Base-by-base conservation (phyloP, 495 filamentous ascomycete species). In the Penicillium canescens region DNA sequence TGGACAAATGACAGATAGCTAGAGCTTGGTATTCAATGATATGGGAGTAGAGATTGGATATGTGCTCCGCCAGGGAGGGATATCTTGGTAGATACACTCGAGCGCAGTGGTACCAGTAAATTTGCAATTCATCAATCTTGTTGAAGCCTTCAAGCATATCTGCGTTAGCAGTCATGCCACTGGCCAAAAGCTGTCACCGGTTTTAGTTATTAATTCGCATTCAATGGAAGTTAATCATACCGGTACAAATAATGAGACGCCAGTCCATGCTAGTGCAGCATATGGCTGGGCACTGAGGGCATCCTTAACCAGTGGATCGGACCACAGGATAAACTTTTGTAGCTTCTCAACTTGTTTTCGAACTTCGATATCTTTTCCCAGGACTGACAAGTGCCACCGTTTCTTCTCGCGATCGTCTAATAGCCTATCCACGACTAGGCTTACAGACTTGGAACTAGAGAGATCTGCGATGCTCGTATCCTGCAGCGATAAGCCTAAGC, bases 21-120 rank as follows among this genome's bases (percentile, higher is more conserved):
- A 51, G 61, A 21, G 68, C 64, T 50, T 72, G 64, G 48, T 72
- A 72, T 42, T 70, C 65, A 38, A 73, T 59, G 16, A 74, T 55
- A 23, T 57, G 26, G 1, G 63, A 69, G 51, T 73, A 73, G 50
- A 54, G 42, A 7, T 39, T 46, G 7, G 31, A 18, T 9, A 54
- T 14, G 9, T 26, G 50, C 5, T 46, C n/a, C 6, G 20, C n/a
- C 12, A 54, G 42, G 12, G 3, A 7, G 20, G 24, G 20, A 26
- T 46, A 46, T 14, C 42, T 44, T 6, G 6, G 42, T 6, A 54
- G n/a, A 16, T 38, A 37, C 11, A 2, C 28, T 18, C 39, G 16
- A 4, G 46, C 50, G 23, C 33, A 54, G 16, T 37, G 28, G 13
- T 39, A 3, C 50, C 42, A 54, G 34, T 46, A 46, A 5, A 54